A percentile compares a stretch with the other conserved stretches of the same genome.
These are phyloP conservation scores for Roridomyces roridus DNA, from an alignment of 768 basidiomycete genomes.

Conservation along the genomic window DNA sequence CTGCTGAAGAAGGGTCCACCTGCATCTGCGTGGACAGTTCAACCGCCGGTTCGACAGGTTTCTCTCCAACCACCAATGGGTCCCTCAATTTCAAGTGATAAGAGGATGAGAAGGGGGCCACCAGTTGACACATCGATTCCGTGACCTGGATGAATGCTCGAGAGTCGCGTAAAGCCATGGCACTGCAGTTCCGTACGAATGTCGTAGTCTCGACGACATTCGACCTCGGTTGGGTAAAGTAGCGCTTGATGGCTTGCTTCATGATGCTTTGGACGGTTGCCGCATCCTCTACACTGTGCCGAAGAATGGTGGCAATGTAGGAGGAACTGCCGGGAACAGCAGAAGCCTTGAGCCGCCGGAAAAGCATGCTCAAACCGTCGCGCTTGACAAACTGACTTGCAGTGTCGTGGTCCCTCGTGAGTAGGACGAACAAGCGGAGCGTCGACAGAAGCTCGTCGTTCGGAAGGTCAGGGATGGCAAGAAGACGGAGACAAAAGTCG, in stretches of 20 bases:
- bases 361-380: constrained; percentile 67
- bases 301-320: constrained; percentile 86
- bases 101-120: constrained; percentile 61
- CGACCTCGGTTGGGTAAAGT: constrained; percentile 76
- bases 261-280: constrained; percentile 71
- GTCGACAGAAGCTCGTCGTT: constrained; percentile 85
- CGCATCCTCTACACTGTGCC: constrained; percentile 88
- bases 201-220: constrained; percentile 68
- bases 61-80: constrained; percentile 33
- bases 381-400: constrained; percentile 73
- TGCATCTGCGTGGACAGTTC: constrained; percentile 59
- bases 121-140: constrained; percentile 73
- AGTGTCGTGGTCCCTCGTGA: constrained; percentile 74
- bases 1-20: constrained; percentile 49
- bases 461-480: constrained; percentile 66
- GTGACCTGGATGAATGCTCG: constrained; percentile 77
- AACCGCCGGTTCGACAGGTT: constrained; percentile 25
- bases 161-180: constrained; percentile 84
- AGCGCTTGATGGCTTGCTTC: constrained; percentile 82
- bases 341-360: constrained; percentile 68
- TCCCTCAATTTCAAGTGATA: constrained; percentile 67
- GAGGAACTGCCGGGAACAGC: constrained; percentile 76
- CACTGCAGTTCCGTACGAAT: constrained; percentile 78
- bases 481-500: constrained; percentile 76
- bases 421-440: constrained; percentile 81